Conservation (phyloP, 2,329 filamentous ascomycete species). For the Falciphora oryzae region DNA sequence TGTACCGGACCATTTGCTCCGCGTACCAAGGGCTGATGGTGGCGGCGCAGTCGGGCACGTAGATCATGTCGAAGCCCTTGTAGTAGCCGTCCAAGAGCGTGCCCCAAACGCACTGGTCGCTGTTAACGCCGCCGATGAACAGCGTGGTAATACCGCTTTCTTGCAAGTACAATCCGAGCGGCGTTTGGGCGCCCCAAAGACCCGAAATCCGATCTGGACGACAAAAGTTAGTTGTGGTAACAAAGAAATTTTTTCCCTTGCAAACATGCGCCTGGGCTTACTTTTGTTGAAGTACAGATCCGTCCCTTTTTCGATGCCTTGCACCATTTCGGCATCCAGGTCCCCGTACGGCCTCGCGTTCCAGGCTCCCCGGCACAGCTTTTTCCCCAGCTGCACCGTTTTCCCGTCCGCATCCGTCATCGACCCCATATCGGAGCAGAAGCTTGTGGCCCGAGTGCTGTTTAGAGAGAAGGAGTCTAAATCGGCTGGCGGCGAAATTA, state of each 20-base stretch:
- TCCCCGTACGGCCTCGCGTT: conserved; percentile 45
- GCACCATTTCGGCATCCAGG: conserved; percentile 30
- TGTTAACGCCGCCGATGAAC: conserved; percentile 53
- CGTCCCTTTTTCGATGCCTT: conserved; percentile 17
- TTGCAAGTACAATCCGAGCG: conserved; percentile 35
- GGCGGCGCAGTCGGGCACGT: conserved; percentile 46
- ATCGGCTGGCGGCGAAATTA: conserved; percentile 41
- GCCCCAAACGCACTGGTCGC: conserved; percentile 52
- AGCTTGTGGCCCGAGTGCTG: conserved; percentile 13
- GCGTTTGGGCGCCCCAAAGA: conserved; percentile 41
- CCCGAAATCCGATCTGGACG: conserved; percentile 44
- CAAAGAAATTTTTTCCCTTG: no score
- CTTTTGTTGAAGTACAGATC: conserved; percentile 48
- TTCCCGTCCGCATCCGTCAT: conserved; percentile 17
- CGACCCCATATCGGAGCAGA: conserved; percentile 25
- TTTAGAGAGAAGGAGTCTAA: no score
- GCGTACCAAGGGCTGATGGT: conserved; percentile 36
- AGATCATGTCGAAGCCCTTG: conserved; percentile 47
- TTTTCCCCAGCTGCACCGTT: conserved; percentile 27
- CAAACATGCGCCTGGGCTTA: not conserved
- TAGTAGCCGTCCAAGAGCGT: conserved; percentile 49
- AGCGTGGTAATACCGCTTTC: conserved; percentile 38
- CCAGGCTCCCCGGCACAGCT: conserved; percentile 47
- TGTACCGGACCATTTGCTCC: conserved; percentile 29
- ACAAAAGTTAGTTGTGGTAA: no score